phyloP scores from a whole-genome alignment of 2,329 filamentous ascomycete species.

The Epichloe gansuensis region DNA sequence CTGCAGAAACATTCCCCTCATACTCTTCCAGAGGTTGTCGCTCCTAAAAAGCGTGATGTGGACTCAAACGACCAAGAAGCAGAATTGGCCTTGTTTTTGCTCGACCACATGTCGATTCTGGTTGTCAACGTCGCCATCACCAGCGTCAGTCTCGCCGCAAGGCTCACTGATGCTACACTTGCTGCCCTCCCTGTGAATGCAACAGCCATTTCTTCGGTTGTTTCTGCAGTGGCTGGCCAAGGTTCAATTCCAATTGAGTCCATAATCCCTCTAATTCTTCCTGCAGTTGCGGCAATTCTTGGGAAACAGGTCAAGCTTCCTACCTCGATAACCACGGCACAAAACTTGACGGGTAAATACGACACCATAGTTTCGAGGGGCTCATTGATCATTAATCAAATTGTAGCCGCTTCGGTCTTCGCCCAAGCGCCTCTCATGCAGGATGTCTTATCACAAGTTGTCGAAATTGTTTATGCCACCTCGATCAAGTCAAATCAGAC shows the following conservation, averaged over 20 bases:
- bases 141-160: constrained; percentile 10
- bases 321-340: not conserved
- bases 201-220: constrained; percentile 7
- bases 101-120: constrained; percentile 10
- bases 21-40: not conserved
- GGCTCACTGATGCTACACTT: constrained; percentile 12
- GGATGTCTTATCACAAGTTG: constrained; percentile 12
- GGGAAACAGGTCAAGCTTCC: constrained; percentile 5
- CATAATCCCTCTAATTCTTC: constrained; percentile 12
- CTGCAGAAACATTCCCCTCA: not conserved
- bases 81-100: constrained; percentile 7
- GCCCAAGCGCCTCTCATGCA: constrained; percentile 7
- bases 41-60: not conserved
- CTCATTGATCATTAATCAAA: constrained; percentile 11
- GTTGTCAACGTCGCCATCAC: constrained; percentile 9
- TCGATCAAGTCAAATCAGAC: constrained; percentile 8
- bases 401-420: constrained; percentile 6
- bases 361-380: constrained; percentile 10
- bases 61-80: not conserved
- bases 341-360: constrained; percentile 7
- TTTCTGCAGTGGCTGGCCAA: constrained; percentile 10
- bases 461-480: constrained; percentile 9
- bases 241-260: constrained; percentile 5
- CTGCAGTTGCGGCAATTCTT: constrained; percentile 11
- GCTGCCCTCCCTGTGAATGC: constrained; percentile 10